phyloP scores from a whole-genome alignment of 2,329 filamentous ascomycete species.

The Penicillium hesseltinei region DNA sequence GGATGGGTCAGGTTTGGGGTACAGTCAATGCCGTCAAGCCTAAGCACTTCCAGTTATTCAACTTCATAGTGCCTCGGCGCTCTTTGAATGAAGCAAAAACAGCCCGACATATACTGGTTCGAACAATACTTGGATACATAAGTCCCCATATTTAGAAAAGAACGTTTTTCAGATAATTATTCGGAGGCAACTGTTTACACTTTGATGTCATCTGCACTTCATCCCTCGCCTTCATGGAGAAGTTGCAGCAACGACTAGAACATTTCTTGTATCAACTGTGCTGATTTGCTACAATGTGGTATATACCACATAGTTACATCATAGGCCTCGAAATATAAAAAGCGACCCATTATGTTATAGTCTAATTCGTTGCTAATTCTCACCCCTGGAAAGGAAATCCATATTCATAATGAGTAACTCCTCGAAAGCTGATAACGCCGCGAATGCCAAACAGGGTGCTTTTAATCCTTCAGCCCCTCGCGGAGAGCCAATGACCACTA shows the following conservation, averaged over 20 bases:
- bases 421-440: constrained; percentile 53
- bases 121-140: neutral
- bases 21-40: too few species aligned
- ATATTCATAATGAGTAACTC: constrained; percentile 23
- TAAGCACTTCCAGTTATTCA: neutral
- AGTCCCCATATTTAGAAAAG: too few species aligned
- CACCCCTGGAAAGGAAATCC: neutral
- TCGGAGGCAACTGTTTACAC: neutral
- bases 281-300: neutral
- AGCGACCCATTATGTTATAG: too few species aligned
- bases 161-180: too few species aligned
- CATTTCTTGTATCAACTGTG: neutral
- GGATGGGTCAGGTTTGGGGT: neutral
- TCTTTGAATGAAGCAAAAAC: neutral
- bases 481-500: constrained; percentile 53
- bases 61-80: neutral
- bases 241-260: neutral
- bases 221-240: neutral
- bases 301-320: neutral
- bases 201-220: neutral
- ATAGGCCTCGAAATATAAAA: neutral
- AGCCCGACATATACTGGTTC: neutral
- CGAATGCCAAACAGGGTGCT: constrained; percentile 52
- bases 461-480: constrained; percentile 54
- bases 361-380: neutral